Evolutionary conservation across 2,329 filamentous ascomycete genomes (phyloP).

Genomic region (Hypomyces perniciosus): DNA sequence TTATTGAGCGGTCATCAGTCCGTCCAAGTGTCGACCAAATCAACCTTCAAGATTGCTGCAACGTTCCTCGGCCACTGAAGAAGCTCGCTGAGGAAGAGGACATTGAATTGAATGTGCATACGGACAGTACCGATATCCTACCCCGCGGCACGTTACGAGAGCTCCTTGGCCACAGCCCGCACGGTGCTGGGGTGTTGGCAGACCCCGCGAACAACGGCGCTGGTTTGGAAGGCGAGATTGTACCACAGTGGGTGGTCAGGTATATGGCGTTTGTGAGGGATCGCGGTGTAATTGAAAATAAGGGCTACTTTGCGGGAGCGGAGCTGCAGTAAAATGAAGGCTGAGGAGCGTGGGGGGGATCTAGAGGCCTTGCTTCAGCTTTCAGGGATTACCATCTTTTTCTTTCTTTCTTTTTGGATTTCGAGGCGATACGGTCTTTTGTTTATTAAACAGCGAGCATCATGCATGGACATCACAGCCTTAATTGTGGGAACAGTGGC

Average conservation of each 20-base stretch:
- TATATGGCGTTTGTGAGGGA: conserved; percentile 95
- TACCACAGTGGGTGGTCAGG: conserved; percentile 91
- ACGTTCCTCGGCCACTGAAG: conserved; percentile 82
- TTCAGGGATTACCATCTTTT: background rate
- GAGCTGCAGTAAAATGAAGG: conserved; percentile 41
- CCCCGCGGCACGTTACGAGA: conserved; percentile 80
- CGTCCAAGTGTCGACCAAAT: conserved; percentile 88
- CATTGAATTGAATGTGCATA: conserved; percentile 88
- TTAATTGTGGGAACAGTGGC: background rate
- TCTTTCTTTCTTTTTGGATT: conserved; percentile 3
- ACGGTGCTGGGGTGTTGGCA: conserved; percentile 71
- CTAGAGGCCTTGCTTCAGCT: background rate
- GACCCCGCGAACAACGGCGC: conserved; percentile 43
- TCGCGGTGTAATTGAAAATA: conserved; percentile 93
- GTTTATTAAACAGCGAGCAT: conserved; percentile 29
- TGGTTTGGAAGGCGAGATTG: conserved; percentile 69
- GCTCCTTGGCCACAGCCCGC: conserved; percentile 65
- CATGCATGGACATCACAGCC: conserved; percentile 12
- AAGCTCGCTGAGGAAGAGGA: conserved; percentile 74
- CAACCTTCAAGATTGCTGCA: conserved; percentile 92
- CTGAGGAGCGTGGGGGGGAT: background rate
- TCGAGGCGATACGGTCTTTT: conserved; percentile 10
- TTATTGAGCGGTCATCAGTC: conserved; percentile 65
- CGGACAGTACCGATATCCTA: conserved; percentile 87
- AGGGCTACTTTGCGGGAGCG: conserved; percentile 91